Conservation (phyloP, 805 yeast genomes). For the Saccharomycopsis sp. region DNA sequence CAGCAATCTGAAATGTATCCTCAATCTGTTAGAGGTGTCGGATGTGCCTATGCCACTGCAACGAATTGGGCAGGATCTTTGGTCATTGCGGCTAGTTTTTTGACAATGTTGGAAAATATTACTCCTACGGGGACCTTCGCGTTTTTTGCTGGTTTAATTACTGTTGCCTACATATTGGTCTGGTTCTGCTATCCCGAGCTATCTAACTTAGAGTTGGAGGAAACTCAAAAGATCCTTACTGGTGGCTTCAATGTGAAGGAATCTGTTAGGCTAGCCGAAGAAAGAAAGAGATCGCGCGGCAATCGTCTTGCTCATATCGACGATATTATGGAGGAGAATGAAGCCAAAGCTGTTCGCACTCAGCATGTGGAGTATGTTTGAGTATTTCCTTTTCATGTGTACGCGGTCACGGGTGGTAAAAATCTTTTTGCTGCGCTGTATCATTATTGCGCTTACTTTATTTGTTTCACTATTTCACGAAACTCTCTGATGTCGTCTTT, state of each 20-base stretch:
- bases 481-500: too few relatives aligned
- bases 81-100: slow-evolving; percentile 82
- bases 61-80: slow-evolving; percentile 95
- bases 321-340: neutral
- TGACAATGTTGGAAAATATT: slow-evolving; percentile 88
- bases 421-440: neutral
- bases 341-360: neutral
- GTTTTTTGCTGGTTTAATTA: slow-evolving; percentile 77
- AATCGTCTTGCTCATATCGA: neutral
- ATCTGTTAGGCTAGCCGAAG: slow-evolving; percentile 47
- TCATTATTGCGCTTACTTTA: too few relatives aligned
- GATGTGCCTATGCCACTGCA: slow-evolving; percentile 85
- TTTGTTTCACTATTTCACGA: too few relatives aligned
- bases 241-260: slow-evolving; percentile 83
- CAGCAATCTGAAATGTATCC: slow-evolving; percentile 94
- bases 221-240: slow-evolving; percentile 72
- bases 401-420: neutral
- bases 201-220: slow-evolving; percentile 84
- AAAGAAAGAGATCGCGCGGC: slow-evolving; percentile 27
- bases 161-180: slow-evolving; percentile 64
- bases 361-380: neutral
- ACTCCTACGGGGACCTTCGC: slow-evolving; percentile 95
- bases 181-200: slow-evolving; percentile 89
- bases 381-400: neutral
- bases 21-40: slow-evolving; percentile 87